Evolutionary conservation across 805 yeast species (phyloP), one percentile per base, ranked within the genome.

Genomic region (Starmerella floris): DNA sequence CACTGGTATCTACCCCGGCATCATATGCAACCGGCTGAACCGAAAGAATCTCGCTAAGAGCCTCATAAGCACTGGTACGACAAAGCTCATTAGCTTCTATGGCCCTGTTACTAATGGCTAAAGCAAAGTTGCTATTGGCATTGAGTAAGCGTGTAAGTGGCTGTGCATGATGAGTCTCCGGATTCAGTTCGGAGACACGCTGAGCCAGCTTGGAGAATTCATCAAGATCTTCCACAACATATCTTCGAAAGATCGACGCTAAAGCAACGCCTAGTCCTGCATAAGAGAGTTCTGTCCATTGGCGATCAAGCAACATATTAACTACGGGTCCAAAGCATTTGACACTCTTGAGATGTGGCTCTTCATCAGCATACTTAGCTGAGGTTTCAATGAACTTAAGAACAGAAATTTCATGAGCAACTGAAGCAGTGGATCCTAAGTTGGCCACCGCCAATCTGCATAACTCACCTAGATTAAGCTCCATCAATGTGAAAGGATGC

Each of bases 41-140:
- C 5, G 34, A 4, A 5, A 23, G 20, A 3, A 22, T 21, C 5
- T 32, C 20, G 4, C 28, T 19, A 10, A 37, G 30, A 3, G 39
- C 42, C 8, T 39, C 45, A 27, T 39, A 39, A 11, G 26, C 30
- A 15, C 35, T 17, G 3, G 41, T 38, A 2, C 45, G 41, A 23
- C 31, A 42, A 8, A 32, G 25, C 10, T 6, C 37, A 5, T 23
- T 31, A 3, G 23, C 16, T 9, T 28, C 3, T 3, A 13, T 11
- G 3, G 27, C 16, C 19, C 19, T 22, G 10, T 37, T 23, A 23
- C 25, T 23, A 27, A 32, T n/a, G 13, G n/a, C 19, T 21, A 37
- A 9, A 10, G 23, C 35, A 32, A 23, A 17, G 9, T 21, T 19
- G 17, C 32, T 15, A 22, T 42, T 42, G 4, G n/a, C 21, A n/a